phyloP scores from a whole-genome alignment of 2,329 filamentous ascomycete genomes.

The Scedosporium minutisporum region DNA sequence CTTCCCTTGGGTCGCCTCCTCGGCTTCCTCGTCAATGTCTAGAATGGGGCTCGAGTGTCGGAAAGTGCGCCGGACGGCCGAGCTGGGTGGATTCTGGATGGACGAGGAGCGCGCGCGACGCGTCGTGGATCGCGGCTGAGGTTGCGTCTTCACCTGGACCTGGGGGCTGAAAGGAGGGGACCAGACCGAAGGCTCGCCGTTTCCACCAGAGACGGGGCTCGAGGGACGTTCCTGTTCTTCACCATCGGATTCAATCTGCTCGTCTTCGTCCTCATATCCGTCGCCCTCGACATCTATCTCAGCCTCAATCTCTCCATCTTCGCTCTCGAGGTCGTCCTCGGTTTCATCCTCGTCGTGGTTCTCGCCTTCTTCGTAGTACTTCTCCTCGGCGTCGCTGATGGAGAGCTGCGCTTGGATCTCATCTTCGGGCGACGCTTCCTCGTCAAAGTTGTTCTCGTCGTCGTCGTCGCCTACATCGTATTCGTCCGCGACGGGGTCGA shows the following conservation, averaged over 20 bases:
- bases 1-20: not conserved
- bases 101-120: not conserved
- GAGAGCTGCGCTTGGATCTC: not conserved
- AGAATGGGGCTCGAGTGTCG: not conserved
- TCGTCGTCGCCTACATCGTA: not conserved
- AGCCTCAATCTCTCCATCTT: not conserved
- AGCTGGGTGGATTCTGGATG: not conserved
- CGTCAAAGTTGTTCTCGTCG: not conserved
- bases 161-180: constrained; percentile 1
- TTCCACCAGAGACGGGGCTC: not conserved
- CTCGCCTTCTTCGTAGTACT: not conserved
- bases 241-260: no score
- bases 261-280: no score
- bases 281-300: not conserved
- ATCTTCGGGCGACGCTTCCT: not conserved
- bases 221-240: not conserved
- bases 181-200: not conserved
- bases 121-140: not conserved
- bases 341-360: not conserved
- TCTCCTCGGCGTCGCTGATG: not conserved
- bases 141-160: not conserved
- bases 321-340: not conserved
- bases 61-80: not conserved
- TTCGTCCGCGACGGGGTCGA: not conserved
- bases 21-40: not conserved